Percentiles rank a stretch among this genome's conserved stretches.
phyloP scores from a whole-genome alignment of 2,329 filamentous ascomycete genomes.

The Cytospora leucostoma region DNA sequence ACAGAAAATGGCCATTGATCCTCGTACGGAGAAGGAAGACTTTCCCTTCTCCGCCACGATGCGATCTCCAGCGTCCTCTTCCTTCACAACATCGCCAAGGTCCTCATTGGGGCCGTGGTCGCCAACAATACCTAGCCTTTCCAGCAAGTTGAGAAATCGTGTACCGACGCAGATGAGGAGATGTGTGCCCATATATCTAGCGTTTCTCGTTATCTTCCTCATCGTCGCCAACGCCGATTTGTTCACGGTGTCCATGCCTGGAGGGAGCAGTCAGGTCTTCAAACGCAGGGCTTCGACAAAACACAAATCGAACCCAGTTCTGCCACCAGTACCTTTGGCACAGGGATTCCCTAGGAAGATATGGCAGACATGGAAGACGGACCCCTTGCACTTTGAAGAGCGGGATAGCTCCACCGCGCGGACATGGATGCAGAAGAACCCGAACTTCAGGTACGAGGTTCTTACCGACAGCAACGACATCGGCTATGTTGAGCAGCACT shows the following conservation, averaged over 20 bases:
- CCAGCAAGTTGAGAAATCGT: conserved; percentile 35
- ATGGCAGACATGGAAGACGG: conserved; percentile 77
- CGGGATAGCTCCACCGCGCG: conserved; percentile 61
- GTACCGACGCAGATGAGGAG: conserved; percentile 43
- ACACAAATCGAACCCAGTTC: conserved; percentile 17
- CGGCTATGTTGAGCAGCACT: conserved; percentile 68
- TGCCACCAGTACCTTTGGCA: conserved; percentile 25
- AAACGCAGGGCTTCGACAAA: conserved; percentile 32
- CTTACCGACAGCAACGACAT: conserved; percentile 69
- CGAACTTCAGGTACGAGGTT: conserved; percentile 66
- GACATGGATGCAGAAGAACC: conserved; percentile 68
- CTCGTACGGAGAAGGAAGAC: conserved; percentile 15
- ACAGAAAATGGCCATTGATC: background rate
- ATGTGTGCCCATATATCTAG: conserved; percentile 48
- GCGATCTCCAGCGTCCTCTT: conserved; percentile 22
- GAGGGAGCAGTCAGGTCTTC: conserved; percentile 28
- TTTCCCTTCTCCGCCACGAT: conserved; percentile 20
- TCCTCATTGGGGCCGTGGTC: conserved; percentile 31
- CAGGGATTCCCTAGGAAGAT: conserved; percentile 64
- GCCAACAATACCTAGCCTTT: conserved; percentile 31
- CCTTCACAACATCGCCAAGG: conserved; percentile 21
- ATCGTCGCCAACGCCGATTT: conserved; percentile 50
- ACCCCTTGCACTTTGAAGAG: conserved; percentile 66
- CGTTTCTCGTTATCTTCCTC: conserved; percentile 46
- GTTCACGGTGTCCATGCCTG: conserved; percentile 31